A percentile compares a stretch with the other conserved stretches of the same genome.
Conservation (phyloP, 768 basidiomycete species). For the Cubamyces sp. region DNA sequence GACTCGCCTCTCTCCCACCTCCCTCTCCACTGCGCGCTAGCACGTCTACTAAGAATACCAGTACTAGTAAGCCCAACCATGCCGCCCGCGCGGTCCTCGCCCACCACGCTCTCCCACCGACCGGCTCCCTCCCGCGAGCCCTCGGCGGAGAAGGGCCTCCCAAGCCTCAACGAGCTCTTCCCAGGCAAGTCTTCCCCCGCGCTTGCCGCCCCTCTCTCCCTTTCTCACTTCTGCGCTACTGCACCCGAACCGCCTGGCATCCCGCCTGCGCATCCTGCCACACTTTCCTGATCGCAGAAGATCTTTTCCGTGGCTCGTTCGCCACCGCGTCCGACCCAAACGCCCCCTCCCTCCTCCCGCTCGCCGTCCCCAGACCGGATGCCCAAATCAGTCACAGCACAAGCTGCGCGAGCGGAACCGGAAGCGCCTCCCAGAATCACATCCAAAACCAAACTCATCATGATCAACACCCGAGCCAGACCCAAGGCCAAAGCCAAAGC, state of each 20-base stretch:
- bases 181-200: conserved; percentile 20
- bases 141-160: conserved; percentile 20
- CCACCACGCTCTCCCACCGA: neutral
- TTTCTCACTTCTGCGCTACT: no score
- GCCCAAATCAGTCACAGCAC: neutral
- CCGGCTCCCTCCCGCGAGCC: conserved; percentile 1
- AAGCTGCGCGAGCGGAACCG: no score
- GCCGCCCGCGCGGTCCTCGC: conserved; percentile 1
- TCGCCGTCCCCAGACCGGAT: conserved; percentile 11
- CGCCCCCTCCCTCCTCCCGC: conserved; percentile 13
- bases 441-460: no score
- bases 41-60: no score
- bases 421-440: no score
- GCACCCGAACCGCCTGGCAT: neutral
- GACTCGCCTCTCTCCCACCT: no score
- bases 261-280: neutral
- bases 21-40: no score
- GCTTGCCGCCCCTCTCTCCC: neutral
- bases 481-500: neutral
- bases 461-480: neutral
- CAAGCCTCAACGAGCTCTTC: conserved; percentile 32
- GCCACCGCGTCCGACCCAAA: conserved; percentile 1
- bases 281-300: conserved; percentile 11
- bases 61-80: neutral
- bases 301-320: conserved; percentile 24